These are phyloP conservation scores for Xylaria palmicola DNA, from an alignment of 495 filamentous ascomycete genomes.

Conservation along the genomic window DNA sequence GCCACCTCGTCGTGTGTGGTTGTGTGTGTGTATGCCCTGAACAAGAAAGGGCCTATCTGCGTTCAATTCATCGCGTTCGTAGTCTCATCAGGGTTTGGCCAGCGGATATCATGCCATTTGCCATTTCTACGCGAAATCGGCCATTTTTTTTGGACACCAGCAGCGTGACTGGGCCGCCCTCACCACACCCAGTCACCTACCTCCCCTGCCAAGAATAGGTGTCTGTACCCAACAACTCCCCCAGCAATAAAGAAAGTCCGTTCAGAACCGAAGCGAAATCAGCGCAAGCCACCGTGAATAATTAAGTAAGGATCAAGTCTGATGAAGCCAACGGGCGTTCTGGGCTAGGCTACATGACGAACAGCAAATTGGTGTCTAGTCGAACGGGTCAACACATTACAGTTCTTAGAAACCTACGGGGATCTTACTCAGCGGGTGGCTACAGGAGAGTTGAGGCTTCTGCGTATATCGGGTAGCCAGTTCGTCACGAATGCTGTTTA, in stretches of 20 bases:
- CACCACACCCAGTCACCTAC: too few relatives aligned
- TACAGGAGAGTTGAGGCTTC: slow-evolving; percentile 95
- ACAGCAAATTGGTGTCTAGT: slow-evolving; percentile 51
- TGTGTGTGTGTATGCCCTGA: background rate
- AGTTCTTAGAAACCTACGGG: background rate
- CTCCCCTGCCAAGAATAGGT: too few relatives aligned
- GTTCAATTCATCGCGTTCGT: slow-evolving; percentile 2
- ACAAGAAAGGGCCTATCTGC: background rate
- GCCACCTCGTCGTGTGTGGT: background rate
- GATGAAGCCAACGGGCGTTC: background rate
- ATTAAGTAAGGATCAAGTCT: background rate
- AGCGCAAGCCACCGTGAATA: slow-evolving; percentile 6
- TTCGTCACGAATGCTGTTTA: slow-evolving; percentile 95
- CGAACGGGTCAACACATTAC: slow-evolving; percentile 28
- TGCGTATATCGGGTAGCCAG: slow-evolving; percentile 85
- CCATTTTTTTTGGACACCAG: background rate
- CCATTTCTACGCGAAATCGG: background rate
- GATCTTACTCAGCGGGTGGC: slow-evolving; percentile 84
- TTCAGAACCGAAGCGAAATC: slow-evolving; percentile 1
- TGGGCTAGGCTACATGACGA: slow-evolving; percentile 45
- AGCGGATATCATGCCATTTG: background rate
- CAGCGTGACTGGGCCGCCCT: background rate
- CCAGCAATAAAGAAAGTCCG: too few relatives aligned
- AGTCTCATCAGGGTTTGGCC: slow-evolving; percentile 10
- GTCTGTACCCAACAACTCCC: background rate